Conservation (phyloP, 2,329 filamentous ascomycete genomes). For the Fusarium sarcochroum region DNA sequence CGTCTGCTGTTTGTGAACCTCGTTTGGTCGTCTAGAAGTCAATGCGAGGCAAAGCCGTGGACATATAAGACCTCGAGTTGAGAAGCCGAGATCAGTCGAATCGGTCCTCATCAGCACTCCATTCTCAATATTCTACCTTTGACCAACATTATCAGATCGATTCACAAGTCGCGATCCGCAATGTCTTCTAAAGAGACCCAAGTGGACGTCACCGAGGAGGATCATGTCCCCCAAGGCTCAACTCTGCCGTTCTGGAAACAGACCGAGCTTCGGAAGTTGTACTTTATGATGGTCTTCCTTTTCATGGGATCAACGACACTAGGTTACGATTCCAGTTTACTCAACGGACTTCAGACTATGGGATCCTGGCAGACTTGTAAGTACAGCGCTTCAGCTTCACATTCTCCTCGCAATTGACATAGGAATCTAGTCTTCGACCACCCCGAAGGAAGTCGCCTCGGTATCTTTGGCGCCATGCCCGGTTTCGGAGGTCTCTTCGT, state of each 20-base stretch:
- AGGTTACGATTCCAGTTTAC: constrained; percentile 38
- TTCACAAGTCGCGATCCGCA: not conserved
- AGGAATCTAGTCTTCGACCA: constrained; percentile 35
- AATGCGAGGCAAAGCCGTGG: not conserved
- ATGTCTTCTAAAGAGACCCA: constrained; percentile 29
- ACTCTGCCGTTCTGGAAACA: constrained; percentile 44
- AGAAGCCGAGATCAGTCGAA: not conserved
- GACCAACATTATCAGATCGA: not conserved
- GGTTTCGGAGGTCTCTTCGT: constrained; percentile 45
- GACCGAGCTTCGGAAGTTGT: constrained; percentile 41
- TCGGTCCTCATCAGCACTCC: not conserved
- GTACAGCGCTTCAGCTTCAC: fast-evolving
- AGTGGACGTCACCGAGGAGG: constrained; percentile 17
- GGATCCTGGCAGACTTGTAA: constrained; percentile 40
- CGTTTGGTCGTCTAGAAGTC: not conserved
- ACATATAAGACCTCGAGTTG: constrained; percentile 9
- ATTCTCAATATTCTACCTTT: not conserved
- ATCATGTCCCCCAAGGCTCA: constrained; percentile 30
- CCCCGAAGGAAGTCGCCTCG: constrained; percentile 43
- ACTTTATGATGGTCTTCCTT: constrained; percentile 44
- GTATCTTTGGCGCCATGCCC: constrained; percentile 46
- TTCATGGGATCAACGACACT: constrained; percentile 46
- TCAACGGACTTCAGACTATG: constrained; percentile 45
- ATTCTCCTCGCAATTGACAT: not conserved
- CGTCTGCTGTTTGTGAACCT: not conserved